Base-by-base conservation (phyloP, 177 flowering plant genomes). In the Vitis hybrid region DNA sequence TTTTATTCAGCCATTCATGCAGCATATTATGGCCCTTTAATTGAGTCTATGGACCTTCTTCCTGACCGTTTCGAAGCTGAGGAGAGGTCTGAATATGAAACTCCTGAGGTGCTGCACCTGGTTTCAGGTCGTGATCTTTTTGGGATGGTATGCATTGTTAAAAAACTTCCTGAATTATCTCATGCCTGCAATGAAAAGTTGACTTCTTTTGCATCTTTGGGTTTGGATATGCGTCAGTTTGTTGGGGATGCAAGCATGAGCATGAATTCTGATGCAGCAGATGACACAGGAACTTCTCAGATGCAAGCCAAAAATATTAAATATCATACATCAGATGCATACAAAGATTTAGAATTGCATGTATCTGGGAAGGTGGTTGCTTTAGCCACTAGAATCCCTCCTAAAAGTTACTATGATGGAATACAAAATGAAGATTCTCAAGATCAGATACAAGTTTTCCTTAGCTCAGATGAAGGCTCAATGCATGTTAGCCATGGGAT, bases 11-110 rank as follows among this genome's bases (percentile, higher is more conserved):
- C 98, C 21, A 74, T 94, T 26, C 86, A 81, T 76, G 79, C 82
- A 12, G 98, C 98, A 60, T 94, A 84, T 69, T 90, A 83, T 80
- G 98, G 98, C 19, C 98, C 98, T 51, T 67, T 58, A n/a, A 81
- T 92, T 65, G 92, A 86, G 56, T 88, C 93, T 11, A 62, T 87
- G 88, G 92, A 92, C 72, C 81, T 85, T 77, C 97, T 94, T 78
- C 98, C 98, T 66, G 90, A 90, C 62, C 69, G 92, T 65, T 94
- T 94, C 81, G 98, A 94, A 85, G 98, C 98, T 10, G 98, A 94
- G 82, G 98, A 89, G 76, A 83, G 98, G 77, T 94, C 97, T 62
- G 74, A 67, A 16, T 65, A 52, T 81, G 87, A 76, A 56, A 92
- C 90, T 65, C 78, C 89, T 33, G 97, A 94, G 84, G 91, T 94